A percentile compares a stretch with the other conserved stretches of the same genome.
phyloP scores from a whole-genome alignment of 768 basidiomycete species.

The Pisolithus sp. region DNA sequence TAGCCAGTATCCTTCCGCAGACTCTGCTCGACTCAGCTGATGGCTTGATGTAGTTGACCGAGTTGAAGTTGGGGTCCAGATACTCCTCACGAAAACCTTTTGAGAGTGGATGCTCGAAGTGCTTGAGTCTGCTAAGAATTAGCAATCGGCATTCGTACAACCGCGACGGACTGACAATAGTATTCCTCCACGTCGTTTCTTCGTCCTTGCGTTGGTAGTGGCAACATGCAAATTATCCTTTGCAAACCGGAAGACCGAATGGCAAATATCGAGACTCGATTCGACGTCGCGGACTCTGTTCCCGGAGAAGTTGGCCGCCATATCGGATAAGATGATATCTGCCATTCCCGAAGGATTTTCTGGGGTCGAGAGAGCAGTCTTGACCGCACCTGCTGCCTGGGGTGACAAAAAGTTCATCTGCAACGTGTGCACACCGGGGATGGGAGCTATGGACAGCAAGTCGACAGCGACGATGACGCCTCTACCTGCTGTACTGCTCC shows the following conservation, averaged over 20 bases:
- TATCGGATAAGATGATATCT: slow-evolving; percentile 84
- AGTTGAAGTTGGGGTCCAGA: slow-evolving; percentile 57
- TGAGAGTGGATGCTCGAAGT: slow-evolving; percentile 71
- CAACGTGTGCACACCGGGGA: slow-evolving; percentile 67
- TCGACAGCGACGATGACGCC: slow-evolving; percentile 73
- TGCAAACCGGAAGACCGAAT: slow-evolving; percentile 68
- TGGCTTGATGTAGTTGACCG: slow-evolving; percentile 73
- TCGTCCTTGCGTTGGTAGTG: slow-evolving; percentile 36
- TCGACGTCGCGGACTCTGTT: slow-evolving; percentile 59
- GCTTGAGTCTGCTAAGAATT: slow-evolving; percentile 60
- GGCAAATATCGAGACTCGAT: slow-evolving; percentile 64
- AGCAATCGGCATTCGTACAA: neutral
- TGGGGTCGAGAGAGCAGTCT: slow-evolving; percentile 27
- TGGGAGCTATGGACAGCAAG: slow-evolving; percentile 61
- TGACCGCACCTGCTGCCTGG: slow-evolving; percentile 40
- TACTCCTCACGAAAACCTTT: slow-evolving; percentile 54
- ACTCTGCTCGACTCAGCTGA: slow-evolving; percentile 70
- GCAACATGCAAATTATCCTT: slow-evolving; percentile 43
- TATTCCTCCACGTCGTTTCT: slow-evolving; percentile 33
- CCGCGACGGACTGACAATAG: slow-evolving; percentile 45
- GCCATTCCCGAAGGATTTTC: slow-evolving; percentile 39
- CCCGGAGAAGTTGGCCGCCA: slow-evolving; percentile 82
- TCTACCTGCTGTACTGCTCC: slow-evolving; percentile 22
- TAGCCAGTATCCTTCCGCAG: slow-evolving; percentile 81
- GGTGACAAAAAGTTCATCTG: slow-evolving; percentile 74